A percentile compares a stretch with the other conserved stretches of the same genome.
phyloP scores from a whole-genome alignment of 2,329 filamentous ascomycete species.

The Fusarium multiceps region DNA sequence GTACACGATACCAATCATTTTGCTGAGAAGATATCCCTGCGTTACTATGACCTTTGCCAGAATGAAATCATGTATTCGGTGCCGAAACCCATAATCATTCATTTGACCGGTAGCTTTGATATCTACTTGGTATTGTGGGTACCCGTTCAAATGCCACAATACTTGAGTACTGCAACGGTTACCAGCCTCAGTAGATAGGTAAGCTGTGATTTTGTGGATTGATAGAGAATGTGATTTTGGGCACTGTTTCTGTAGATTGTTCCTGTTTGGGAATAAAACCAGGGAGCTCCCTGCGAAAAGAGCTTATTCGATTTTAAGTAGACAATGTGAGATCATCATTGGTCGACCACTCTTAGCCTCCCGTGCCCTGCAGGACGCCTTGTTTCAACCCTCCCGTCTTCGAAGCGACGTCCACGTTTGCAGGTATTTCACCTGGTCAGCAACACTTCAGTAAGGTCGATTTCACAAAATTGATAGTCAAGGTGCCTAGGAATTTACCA shows the following conservation, averaged over 20 bases:
- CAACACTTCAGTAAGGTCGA: neutral
- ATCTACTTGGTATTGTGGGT: neutral
- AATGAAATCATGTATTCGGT: neutral
- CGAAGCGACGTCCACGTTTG: neutral
- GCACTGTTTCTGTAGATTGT: neutral
- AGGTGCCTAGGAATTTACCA: neutral
- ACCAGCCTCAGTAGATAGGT: neutral
- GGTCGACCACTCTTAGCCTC: neutral
- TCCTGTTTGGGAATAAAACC: neutral
- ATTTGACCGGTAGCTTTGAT: neutral
- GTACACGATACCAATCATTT: neutral
- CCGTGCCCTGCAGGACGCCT: constrained; percentile 10
- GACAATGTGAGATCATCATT: neutral
- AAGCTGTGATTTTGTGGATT: neutral
- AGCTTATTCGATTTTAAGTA: constrained; percentile 17
- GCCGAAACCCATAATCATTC: neutral
- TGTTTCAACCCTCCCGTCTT: constrained; percentile 13
- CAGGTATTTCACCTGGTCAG: neutral
- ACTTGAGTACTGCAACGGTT: neutral
- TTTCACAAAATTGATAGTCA: neutral
- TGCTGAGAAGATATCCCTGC: neutral
- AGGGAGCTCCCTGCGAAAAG: constrained; percentile 11
- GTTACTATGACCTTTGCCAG: neutral
- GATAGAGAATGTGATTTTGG: neutral
- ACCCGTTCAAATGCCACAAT: neutral